Percentiles rank a stretch among this genome's conserved stretches.
Evolutionary conservation across 202 grass and related monocot species (phyloP).

Genomic region (Setaria italica): DNA sequence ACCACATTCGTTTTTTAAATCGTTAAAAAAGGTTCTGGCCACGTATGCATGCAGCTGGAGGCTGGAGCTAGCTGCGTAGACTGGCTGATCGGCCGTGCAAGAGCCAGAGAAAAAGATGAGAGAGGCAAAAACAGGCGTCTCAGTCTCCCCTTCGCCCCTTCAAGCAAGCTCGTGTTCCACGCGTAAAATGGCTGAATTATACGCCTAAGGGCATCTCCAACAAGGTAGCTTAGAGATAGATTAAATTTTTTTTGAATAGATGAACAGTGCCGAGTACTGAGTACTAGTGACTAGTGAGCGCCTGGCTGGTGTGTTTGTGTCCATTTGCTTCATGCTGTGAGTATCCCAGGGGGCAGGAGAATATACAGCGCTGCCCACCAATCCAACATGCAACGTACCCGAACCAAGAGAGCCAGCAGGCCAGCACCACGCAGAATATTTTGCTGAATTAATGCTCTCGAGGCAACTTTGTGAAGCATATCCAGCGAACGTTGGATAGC

Average conservation of each 20-base stretch:
- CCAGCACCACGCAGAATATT: conserved; percentile 17
- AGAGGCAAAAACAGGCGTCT: background rate
- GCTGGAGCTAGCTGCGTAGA: background rate
- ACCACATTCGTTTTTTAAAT: background rate
- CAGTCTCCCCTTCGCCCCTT: no score
- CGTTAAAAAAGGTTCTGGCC: background rate
- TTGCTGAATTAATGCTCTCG: background rate
- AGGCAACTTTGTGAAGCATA: background rate
- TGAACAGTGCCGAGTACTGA: no score
- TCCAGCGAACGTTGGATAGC: background rate
- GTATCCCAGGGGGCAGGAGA: conserved; percentile 2
- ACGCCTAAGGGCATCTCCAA: no score
- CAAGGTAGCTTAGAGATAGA: no score
- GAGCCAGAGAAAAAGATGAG: background rate
- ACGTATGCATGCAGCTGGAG: background rate
- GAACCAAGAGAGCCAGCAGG: background rate
- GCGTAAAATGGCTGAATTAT: no score
- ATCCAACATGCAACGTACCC: conserved; percentile 5
- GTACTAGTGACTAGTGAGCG: background rate
- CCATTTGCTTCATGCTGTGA: conserved; percentile 1
- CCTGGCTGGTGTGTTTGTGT: background rate
- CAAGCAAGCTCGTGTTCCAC: no score
- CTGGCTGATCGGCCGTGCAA: background rate
- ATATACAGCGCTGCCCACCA: background rate
- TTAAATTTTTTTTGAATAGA: no score